Base-by-base conservation (phyloP, 2,329 filamentous ascomycete species). In the Pseudocercospora vitis region DNA sequence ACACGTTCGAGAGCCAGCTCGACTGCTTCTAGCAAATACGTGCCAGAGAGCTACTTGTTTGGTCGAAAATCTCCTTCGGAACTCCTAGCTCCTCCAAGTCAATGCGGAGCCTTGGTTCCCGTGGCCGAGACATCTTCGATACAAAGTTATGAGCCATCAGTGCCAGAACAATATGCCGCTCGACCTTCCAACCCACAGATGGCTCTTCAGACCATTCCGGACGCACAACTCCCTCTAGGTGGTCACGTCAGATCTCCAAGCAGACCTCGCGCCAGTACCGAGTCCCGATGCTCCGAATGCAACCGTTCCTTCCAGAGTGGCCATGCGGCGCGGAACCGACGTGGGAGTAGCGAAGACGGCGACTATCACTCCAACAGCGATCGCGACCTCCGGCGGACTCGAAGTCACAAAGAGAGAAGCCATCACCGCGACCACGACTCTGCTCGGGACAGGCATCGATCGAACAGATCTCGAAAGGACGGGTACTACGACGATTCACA, bases 11-110 rank as follows among this genome's bases (percentile, higher is more conserved):
- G 52, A 9, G 52, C 40, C 31, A 55, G 48, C 42, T 55, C 47
- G 21, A 37, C 48, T 18, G 52, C 47, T 2, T 55, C 52, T 39
- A 48, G 47, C 32, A 55, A 16, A 55, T 55, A 55, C 19, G 7
- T 55, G 11, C 52, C 52, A 19, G 29, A 40, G 24, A 40, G 21
- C 8, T 50, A 50, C 23, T 40, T 46, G 8, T 14, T 42, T 21
- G 37, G 21, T 21, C 19, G 21, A 4, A 42, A 42, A 21, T 23
- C 37, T n/a, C 37, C 37, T 12, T 18, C 37, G 18, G 37, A 42
- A n/a, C 24, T 42, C 9, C 16, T 42, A 6, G 21, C 19, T 26
- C 37, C 37, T 42, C 19, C 37, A 24, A 42, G 18, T 11, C 37
- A 42, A 6, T 18, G 37, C 12, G 37, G 37, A 42, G 37, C 37